These are phyloP conservation scores for Malassezia sympodialis DNA, from an alignment of 1,284 basidiomycete species.

Conservation along the genomic window DNA sequence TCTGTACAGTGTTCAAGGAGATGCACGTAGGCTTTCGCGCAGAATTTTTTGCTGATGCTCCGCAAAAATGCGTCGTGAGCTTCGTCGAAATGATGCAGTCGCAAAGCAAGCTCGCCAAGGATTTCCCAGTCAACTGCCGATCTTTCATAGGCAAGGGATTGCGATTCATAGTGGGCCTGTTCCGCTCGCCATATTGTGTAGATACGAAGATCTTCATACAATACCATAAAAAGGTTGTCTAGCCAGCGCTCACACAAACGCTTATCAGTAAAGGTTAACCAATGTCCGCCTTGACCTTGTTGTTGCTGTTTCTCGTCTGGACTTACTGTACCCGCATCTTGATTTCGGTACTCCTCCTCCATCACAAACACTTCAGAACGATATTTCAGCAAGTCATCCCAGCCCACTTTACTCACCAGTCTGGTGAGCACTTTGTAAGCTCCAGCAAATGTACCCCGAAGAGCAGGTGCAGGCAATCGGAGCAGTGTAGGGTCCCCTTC, in stretches of 20 bases:
- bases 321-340: slow-evolving; percentile 6
- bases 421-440: slow-evolving; percentile 83
- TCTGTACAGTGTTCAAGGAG: slow-evolving; percentile 89
- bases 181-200: slow-evolving; percentile 99
- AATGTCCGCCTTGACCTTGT: slow-evolving; percentile 46
- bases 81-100: slow-evolving; percentile 91
- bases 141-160: slow-evolving; percentile 91
- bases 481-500: slow-evolving; percentile 90
- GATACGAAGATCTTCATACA: slow-evolving; percentile 95
- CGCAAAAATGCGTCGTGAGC: slow-evolving; percentile 93
- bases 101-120: slow-evolving; percentile 79
- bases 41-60: slow-evolving; percentile 79
- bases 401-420: slow-evolving; percentile 84
- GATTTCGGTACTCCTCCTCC: slow-evolving; percentile 86
- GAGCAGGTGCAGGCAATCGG: slow-evolving; percentile 80
- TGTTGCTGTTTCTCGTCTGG: neutral
- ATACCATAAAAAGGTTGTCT: slow-evolving; percentile 95
- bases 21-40: slow-evolving; percentile 80
- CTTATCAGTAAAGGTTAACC: slow-evolving; percentile 90
- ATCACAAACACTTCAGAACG: slow-evolving; percentile 94
- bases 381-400: slow-evolving; percentile 93
- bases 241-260: slow-evolving; percentile 94
- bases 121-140: slow-evolving; percentile 98
- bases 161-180: slow-evolving; percentile 95
- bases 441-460: slow-evolving; percentile 88